phyloP scores from a whole-genome alignment of 2,329 filamentous ascomycete genomes.

The Monosporascus sp. region DNA sequence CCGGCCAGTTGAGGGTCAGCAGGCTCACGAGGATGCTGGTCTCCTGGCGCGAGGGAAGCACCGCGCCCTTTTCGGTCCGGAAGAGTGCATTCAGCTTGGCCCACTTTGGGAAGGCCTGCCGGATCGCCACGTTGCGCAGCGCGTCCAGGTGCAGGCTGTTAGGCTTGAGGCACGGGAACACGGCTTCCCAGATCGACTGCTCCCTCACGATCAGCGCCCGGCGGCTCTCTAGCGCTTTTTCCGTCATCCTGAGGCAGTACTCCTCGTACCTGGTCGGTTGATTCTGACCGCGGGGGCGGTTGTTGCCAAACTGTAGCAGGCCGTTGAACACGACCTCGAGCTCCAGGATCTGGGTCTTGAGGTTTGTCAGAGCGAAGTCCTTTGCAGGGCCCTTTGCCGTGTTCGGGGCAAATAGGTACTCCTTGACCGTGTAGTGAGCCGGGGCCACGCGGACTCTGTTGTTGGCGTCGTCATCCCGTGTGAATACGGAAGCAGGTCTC shows the following conservation, averaged over 20 bases:
- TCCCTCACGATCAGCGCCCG: constrained; percentile 4
- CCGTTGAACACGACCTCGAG: constrained; percentile 13
- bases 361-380: constrained; percentile 16
- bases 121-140: background rate
- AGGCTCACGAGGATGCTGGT: constrained; percentile 9
- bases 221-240: constrained; percentile 2
- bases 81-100: constrained; percentile 1
- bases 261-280: constrained; percentile 10
- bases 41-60: background rate
- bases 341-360: constrained; percentile 5
- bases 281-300: background rate
- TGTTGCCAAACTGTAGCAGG: constrained; percentile 6
- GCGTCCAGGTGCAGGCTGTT: constrained; percentile 2
- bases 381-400: constrained; percentile 11
- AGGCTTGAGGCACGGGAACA: constrained; percentile 8
- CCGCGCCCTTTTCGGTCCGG: background rate
- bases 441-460: constrained; percentile 11
- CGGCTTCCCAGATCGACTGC: constrained; percentile 3
- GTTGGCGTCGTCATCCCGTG: constrained; percentile 7
- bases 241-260: constrained; percentile 11
- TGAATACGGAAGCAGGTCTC: constrained; percentile 3
- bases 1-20: constrained; percentile 6
- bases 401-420: constrained; percentile 16
- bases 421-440: constrained; percentile 24
- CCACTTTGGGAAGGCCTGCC: constrained; percentile 6